Percentiles rank a stretch among this genome's conserved stretches.
Conservation (phyloP, 495 filamentous ascomycete species). For the Penicillium arizonense region DNA sequence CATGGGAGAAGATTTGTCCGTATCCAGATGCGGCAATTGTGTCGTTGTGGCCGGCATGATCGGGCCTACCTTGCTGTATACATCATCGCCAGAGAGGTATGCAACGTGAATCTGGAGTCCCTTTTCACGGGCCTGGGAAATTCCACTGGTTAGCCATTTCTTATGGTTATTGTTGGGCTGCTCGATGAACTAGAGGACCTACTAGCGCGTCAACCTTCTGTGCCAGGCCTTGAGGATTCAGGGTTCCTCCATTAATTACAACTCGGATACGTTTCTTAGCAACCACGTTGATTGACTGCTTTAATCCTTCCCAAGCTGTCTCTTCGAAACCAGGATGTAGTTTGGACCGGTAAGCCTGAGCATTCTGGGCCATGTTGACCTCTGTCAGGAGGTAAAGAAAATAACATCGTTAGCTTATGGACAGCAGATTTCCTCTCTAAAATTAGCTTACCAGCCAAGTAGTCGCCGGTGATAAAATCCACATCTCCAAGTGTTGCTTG, state of each 20-base stretch:
- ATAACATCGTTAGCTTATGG: not conserved
- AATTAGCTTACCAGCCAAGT: constrained; percentile 41
- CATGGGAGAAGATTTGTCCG: constrained; percentile 6
- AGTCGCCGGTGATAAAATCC: constrained; percentile 57
- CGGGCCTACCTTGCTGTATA: constrained; percentile 24
- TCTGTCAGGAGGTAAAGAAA: too few species aligned
- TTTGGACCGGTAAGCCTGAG: constrained; percentile 31
- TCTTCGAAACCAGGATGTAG: constrained; percentile 40
- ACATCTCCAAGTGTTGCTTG: constrained; percentile 46
- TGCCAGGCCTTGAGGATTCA: constrained; percentile 43
- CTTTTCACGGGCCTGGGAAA: constrained; percentile 25
- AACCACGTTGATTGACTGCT: constrained; percentile 42
- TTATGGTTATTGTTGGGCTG: too few species aligned
- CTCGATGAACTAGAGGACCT: not conserved
- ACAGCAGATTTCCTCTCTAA: too few species aligned
- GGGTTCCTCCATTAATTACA: constrained; percentile 44
- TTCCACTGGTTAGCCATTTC: not conserved
- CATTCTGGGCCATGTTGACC: constrained; percentile 48
- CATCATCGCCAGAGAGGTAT: constrained; percentile 47
- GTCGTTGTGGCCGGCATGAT: constrained; percentile 25
- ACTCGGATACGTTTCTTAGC: constrained; percentile 41
- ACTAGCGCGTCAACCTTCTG: constrained; percentile 37
- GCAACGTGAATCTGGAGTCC: constrained; percentile 39
- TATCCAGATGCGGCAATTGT: constrained; percentile 36
- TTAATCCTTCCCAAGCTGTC: constrained; percentile 45